These are phyloP conservation scores for Ceriops tagal DNA, from an alignment of 345 rosid genomes.

Conservation along the genomic window DNA sequence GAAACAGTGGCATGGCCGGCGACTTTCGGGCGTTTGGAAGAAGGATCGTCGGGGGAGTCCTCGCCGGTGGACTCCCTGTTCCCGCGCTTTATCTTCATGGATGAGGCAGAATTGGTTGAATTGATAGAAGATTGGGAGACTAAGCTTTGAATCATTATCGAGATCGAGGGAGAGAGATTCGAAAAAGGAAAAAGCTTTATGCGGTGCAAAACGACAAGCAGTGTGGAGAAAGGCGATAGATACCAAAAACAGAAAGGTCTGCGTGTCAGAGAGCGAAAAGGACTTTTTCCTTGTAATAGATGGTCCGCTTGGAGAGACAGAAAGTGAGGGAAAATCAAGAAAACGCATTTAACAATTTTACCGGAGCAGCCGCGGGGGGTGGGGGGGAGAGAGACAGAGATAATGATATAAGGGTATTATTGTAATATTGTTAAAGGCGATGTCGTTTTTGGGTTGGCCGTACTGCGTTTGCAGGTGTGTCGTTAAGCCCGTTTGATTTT, in stretches of 20 bases:
- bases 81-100: constrained; percentile 63
- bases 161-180: constrained; percentile 23
- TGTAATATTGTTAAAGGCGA: no score
- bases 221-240: constrained; percentile 16
- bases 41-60: constrained; percentile 40
- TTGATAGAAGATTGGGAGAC: constrained; percentile 42
- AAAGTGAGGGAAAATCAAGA: constrained; percentile 24
- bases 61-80: constrained; percentile 32
- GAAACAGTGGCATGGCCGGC: constrained; percentile 5
- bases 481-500: constrained; percentile 41
- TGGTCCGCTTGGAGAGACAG: constrained; percentile 22
- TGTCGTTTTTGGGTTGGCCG: constrained; percentile 13
- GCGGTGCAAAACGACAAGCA: constrained; percentile 26
- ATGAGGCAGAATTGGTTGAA: constrained; percentile 20
- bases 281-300: not conserved
- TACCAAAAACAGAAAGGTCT: no score
- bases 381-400: no score
- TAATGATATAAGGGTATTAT: no score
- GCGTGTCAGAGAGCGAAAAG: no score
- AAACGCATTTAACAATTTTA: constrained; percentile 20
- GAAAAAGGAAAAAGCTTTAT: constrained; percentile 41
- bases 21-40: constrained; percentile 46
- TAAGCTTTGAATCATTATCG: constrained; percentile 63
- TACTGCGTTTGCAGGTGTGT: constrained; percentile 23
- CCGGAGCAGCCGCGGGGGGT: no score